A percentile compares a stretch with the other conserved stretches of the same genome.
phyloP scores from a whole-genome alignment of 179 eudicot species.

The Pouteria campechiana region DNA sequence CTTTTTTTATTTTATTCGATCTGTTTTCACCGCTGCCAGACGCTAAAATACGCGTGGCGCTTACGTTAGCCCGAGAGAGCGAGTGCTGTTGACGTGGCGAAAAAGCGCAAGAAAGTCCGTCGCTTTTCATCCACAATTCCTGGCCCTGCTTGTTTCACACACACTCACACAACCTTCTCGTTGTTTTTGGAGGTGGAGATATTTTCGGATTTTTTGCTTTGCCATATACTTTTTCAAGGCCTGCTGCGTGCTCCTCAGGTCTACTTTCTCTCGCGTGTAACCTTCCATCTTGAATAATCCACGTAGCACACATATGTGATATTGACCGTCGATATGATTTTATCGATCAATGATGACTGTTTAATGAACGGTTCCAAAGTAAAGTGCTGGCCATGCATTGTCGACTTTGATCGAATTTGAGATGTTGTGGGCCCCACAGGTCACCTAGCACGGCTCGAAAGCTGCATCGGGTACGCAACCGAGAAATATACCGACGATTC shows the following conservation, averaged over 20 bases:
- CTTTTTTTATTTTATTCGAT: background rate
- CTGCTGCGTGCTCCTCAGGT: background rate
- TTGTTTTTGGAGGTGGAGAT: background rate
- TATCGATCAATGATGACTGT: too few species aligned
- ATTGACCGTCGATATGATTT: too few species aligned
- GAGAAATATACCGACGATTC: too few species aligned
- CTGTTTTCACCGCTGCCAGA: too few species aligned
- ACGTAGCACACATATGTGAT: too few species aligned
- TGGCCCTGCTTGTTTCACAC: background rate
- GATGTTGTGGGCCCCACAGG: too few species aligned
- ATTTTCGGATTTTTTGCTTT: background rate
- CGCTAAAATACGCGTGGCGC: constrained; percentile 4
- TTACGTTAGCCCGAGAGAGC: background rate
- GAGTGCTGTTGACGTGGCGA: constrained; percentile 18
- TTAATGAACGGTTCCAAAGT: too few species aligned
- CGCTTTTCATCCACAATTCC: constrained; percentile 4
- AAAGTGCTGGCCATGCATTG: too few species aligned
- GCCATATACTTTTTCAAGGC: background rate
- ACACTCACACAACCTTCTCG: background rate
- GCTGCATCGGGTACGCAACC: too few species aligned
- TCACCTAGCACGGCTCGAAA: too few species aligned
- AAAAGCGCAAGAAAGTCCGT: constrained; percentile 13
- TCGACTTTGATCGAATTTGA: too few species aligned
- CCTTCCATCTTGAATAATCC: background rate
- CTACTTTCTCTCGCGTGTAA: background rate